A percentile compares a stretch with the other conserved stretches of the same genome.
Conservation (phyloP, 768 basidiomycete species). For the Auricularia cornea region DNA sequence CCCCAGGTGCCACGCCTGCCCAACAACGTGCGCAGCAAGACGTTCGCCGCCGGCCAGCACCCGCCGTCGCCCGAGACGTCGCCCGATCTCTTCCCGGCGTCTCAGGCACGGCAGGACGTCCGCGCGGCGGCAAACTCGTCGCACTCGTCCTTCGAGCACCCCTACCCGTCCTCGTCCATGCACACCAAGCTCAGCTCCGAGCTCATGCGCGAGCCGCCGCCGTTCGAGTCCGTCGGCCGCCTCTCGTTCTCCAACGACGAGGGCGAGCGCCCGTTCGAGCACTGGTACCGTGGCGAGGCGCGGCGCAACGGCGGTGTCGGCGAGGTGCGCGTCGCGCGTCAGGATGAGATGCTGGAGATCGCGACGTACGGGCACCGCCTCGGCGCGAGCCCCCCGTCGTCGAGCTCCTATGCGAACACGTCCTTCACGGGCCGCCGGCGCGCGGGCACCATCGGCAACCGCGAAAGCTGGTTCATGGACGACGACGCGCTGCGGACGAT, state of each 20-base stretch:
- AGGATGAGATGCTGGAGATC: slow-evolving; percentile 81
- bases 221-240: slow-evolving; percentile 3
- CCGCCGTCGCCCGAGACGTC: slow-evolving; percentile 10
- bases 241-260: slow-evolving; percentile 35
- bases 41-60: background rate
- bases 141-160: background rate
- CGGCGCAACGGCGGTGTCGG: slow-evolving; percentile 86
- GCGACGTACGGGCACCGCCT: slow-evolving; percentile 71
- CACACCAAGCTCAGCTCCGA: background rate
- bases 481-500: slow-evolving; percentile 38
- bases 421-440: slow-evolving; percentile 15
- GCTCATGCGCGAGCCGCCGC: slow-evolving; percentile 7
- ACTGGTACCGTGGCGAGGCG: slow-evolving; percentile 85
- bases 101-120: background rate
- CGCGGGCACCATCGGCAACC: slow-evolving; percentile 28
- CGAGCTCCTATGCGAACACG: slow-evolving; percentile 17
- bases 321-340: slow-evolving; percentile 63
- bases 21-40: slow-evolving; percentile 1
- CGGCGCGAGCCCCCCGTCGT: slow-evolving; percentile 21
- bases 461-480: slow-evolving; percentile 63
- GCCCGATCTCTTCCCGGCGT: slow-evolving; percentile 5
- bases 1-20: slow-evolving; percentile 3
- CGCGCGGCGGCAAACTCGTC: background rate
- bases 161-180: background rate
- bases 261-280: slow-evolving; percentile 76